These are phyloP conservation scores for Allium fistulosum DNA, from an alignment of 106 monocot species.

Conservation along the genomic window DNA sequence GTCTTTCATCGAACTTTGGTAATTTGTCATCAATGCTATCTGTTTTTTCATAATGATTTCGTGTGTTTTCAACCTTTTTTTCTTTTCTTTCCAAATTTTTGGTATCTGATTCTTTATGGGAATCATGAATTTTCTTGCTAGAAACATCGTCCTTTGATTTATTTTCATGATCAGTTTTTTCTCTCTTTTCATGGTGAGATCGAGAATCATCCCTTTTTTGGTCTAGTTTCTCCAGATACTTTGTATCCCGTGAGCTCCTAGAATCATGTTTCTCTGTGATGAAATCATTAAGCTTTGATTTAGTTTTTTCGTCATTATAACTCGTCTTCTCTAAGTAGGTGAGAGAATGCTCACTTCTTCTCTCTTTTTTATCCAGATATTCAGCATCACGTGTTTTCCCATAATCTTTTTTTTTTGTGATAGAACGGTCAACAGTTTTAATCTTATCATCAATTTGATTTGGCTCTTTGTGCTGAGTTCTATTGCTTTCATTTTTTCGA, in stretches of 20 bases:
- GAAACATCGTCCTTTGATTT: constrained; percentile 23
- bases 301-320: constrained; percentile 16
- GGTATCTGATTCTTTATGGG: constrained; percentile 13
- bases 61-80: constrained; percentile 20
- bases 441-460: constrained; percentile 5
- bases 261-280: background rate
- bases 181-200: background rate
- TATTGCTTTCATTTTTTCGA: constrained; percentile 21
- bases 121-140: constrained; percentile 33
- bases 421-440: background rate
- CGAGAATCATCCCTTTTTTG: background rate
- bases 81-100: constrained; percentile 37
- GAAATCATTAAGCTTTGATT: background rate
- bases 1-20: constrained; percentile 6
- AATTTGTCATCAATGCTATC: background rate
- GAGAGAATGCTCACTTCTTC: background rate
- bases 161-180: constrained; percentile 17
- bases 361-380: background rate
- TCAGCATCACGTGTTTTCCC: background rate
- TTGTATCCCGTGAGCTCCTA: background rate
- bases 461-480: constrained; percentile 21
- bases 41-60: constrained; percentile 21
- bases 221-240: background rate
- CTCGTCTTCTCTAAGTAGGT: background rate
- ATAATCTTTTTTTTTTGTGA: background rate